Evolutionary conservation across 495 filamentous ascomycete genomes (phyloP).

Genomic region (Monascus purpureus): DNA sequence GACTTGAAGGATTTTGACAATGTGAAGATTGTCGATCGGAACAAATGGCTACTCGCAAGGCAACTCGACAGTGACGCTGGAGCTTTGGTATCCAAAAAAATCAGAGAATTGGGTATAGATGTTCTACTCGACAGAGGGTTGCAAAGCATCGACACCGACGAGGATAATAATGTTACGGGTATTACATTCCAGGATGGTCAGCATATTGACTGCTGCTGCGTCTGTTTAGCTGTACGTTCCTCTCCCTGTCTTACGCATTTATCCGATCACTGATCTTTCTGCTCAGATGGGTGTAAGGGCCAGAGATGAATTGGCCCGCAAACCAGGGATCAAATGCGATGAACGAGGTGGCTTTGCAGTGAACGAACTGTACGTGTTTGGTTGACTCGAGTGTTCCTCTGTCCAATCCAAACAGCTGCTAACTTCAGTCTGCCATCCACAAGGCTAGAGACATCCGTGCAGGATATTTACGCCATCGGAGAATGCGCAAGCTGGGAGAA

Average conservation of each 20-base stretch:
- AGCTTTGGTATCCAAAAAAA: conserved; percentile 70
- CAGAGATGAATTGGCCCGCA: conserved; percentile 64
- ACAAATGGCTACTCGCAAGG: conserved; percentile 75
- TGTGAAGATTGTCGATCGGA: conserved; percentile 79
- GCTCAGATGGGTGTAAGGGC: conserved; percentile 64
- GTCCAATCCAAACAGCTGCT: too few species aligned
- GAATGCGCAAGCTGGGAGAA: conserved; percentile 93
- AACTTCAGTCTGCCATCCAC: too few species aligned
- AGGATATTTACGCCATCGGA: conserved; percentile 79
- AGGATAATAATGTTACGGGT: conserved; percentile 54
- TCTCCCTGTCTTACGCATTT: not conserved
- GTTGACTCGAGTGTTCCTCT: too few species aligned
- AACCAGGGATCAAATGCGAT: conserved; percentile 59
- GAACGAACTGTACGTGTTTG: too few species aligned
- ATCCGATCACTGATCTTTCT: not conserved
- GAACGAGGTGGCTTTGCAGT: conserved; percentile 69
- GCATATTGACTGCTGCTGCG: conserved; percentile 63
- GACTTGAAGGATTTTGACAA: conserved; percentile 65
- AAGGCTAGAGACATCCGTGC: conserved; percentile 62
- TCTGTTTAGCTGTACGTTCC: conserved; percentile 68
- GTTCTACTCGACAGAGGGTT: conserved; percentile 72
- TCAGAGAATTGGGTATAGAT: conserved; percentile 67
- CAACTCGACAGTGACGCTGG: conserved; percentile 84
- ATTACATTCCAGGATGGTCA: conserved; percentile 80
- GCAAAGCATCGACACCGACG: conserved; percentile 53